Base-by-base conservation (phyloP, 495 filamentous ascomycete genomes). In the Hypoxylon cercidicola region DNA sequence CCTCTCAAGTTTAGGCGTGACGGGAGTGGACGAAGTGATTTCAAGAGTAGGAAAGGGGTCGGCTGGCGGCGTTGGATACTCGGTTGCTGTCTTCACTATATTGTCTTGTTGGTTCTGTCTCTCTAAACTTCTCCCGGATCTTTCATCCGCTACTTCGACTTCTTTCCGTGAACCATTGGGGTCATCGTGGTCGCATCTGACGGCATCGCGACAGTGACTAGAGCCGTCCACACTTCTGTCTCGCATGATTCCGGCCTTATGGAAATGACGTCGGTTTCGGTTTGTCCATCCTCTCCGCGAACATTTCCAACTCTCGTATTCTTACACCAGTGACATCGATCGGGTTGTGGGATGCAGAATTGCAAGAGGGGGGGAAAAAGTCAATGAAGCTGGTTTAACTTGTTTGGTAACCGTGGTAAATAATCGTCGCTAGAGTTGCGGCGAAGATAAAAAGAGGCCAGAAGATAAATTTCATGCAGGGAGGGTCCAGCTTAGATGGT, bases 11-110 rank as follows among this genome's bases (percentile, higher is more conserved):
- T 40, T 62, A 12, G 62, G 59, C 4, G 57, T 47, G 20, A 56
- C 51, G 16, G 68, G 45, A 9, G 55, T 64, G 20, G 62, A 67
- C 30, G 69, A 45, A 20, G 62, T 62, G 18, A 53, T 64, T 10
- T 73, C 69, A 43, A 71, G 61, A 47, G 66, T 60, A 54, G 71
- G 71, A 46, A 71, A 73, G 10, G 71, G 62, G 21, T 71, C 68
- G 60, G 56, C 19, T 21, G 50, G 16, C 10, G 55, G 49, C 13
- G 58, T 54, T 45, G 65, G 60, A 35, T 64, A 62, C 16, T 59
- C 47, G 23, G 34, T 16, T 30, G 43, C 30, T 47, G 52, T 41
- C 40, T 50, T 39, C 15, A 32, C 45, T 39, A 43, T 19, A 25
- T 53, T 41, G 34, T 59, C 59, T 47, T 49, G 54, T 44, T 43